A percentile compares a stretch with the other conserved stretches of the same genome.
phyloP scores from a whole-genome alignment of 1,139 yeast genomes.

The Hansenula anomala region DNA sequence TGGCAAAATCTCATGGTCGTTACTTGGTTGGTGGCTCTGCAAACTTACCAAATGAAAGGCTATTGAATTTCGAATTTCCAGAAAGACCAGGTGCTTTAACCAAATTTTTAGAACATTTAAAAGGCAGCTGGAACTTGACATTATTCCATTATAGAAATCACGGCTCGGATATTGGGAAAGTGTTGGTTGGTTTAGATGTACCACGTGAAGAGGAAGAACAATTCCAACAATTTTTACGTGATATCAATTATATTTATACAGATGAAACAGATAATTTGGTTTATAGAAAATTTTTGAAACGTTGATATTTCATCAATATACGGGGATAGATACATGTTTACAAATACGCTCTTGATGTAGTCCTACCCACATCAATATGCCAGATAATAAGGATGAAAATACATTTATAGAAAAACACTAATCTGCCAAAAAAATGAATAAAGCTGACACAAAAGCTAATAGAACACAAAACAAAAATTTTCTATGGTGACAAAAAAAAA shows the following conservation, averaged over 20 bases:
- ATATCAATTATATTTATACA: constrained; percentile 67
- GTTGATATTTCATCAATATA: constrained; percentile 12
- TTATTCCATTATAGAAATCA: constrained; percentile 95
- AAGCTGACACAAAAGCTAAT: neutral
- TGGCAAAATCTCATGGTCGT: constrained; percentile 95
- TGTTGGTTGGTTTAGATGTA: constrained; percentile 82
- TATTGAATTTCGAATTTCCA: constrained; percentile 89
- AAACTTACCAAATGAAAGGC: constrained; percentile 61
- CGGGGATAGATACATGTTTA: too few relatives aligned
- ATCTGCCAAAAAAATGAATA: too few relatives aligned
- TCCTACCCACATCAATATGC: too few relatives aligned
- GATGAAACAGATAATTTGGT: constrained; percentile 87
- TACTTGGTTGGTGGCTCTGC: constrained; percentile 91
- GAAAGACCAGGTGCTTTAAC: constrained; percentile 94
- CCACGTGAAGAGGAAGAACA: constrained; percentile 65
- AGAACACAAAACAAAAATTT: too few relatives aligned
- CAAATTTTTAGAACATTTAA: constrained; percentile 66
- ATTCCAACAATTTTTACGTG: constrained; percentile 63
- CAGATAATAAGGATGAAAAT: too few relatives aligned
- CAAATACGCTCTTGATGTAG: too few relatives aligned
- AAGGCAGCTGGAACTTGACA: constrained; percentile 84
- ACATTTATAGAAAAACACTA: too few relatives aligned
- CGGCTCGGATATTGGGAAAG: constrained; percentile 92
- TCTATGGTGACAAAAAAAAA: too few relatives aligned
- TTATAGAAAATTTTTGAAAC: constrained; percentile 65